These are phyloP conservation scores for Porphyra umbilicalis DNA, from an alignment of 31 red algal genomes.

Conservation along the genomic window DNA sequence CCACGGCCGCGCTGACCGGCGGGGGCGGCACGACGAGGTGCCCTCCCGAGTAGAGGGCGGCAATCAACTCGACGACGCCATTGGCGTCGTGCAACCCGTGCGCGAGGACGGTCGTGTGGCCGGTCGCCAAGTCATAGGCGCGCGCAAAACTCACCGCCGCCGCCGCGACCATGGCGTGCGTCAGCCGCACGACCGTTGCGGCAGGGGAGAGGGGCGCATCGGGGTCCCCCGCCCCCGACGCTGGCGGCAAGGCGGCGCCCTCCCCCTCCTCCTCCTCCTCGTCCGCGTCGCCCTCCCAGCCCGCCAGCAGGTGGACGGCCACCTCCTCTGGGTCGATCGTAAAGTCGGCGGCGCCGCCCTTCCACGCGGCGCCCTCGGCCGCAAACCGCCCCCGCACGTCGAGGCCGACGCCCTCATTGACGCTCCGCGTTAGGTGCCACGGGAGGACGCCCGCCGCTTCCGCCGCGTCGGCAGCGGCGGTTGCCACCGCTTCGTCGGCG, in stretches of 20 bases:
- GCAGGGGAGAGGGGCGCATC: background rate
- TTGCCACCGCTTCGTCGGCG: background rate
- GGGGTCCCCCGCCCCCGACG: background rate
- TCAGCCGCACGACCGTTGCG: constrained; percentile 6
- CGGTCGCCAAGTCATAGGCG: constrained; percentile 25
- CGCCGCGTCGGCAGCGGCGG: constrained; percentile 27
- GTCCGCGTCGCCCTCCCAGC: background rate
- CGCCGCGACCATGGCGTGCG: constrained; percentile 27
- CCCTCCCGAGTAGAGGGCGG: constrained; percentile 48
- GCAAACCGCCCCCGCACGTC: constrained; percentile 28
- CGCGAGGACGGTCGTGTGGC: constrained; percentile 21
- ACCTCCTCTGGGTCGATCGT: constrained; percentile 39
- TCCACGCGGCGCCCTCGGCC: constrained; percentile 43
- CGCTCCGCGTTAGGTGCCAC: constrained; percentile 41
- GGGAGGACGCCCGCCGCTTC: constrained; percentile 8
- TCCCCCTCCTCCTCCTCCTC: constrained; percentile 8
- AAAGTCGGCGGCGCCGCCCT: constrained; percentile 53
- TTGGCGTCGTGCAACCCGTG: constrained; percentile 23
- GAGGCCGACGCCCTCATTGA: constrained; percentile 46
- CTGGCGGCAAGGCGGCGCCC: no score
- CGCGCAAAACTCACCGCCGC: constrained; percentile 25
- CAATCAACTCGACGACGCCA: constrained; percentile 26
- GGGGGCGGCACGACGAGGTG: constrained; percentile 26
- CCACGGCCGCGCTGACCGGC: background rate
- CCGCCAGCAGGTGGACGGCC: constrained; percentile 10